Base-by-base conservation (phyloP, 768 basidiomycete genomes). In the Kwoniella sp. region DNA sequence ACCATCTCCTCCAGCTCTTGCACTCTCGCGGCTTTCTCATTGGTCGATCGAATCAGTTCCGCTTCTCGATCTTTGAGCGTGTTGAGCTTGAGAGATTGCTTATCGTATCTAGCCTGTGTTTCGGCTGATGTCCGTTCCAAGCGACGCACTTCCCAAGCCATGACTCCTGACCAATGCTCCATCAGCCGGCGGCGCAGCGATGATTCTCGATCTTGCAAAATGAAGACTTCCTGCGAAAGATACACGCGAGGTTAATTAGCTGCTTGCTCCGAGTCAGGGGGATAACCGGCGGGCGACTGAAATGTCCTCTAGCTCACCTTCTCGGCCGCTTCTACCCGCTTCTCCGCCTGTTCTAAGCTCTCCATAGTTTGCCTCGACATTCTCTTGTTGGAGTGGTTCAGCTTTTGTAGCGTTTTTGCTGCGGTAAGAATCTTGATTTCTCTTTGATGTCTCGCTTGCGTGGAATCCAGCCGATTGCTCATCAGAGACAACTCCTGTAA, bases 361-460 rank as follows among this genome's bases (percentile, higher is more conserved):
- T 80, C 79, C 58, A 64, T 68, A 12, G 80, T 80, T 63, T 81
- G 80, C 58, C 74, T 79, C 40, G 76, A 79, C 78, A 81, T 79
- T 54, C 75, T 63, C 64, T 81, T 81, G 58, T 80, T 80, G 17
- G 67, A 56, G 29, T 64, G 68, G 52, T 81, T 80, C 24, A 81
- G 74, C 56, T 79, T 77, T 21, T 79, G 79, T 22, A 81, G 59
- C 3, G 80, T 80, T 50, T 74, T 65, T 1, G 80, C 80, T 2
- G 80, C 80, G 19, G 80, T 79, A 22, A 80, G 68, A 48, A 81
- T 81, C 70, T 81, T 81, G 64, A 79, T 69, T 65, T 81, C 80
- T 40, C 80, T 48, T 55, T 80, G 78, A 64, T 77, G 76, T 37
- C 78, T 64, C 17, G 76, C 61, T 15, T 76, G 71, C 7, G 76